These are phyloP conservation scores for Fusarium devonianum DNA, from an alignment of 2,329 filamentous ascomycete genomes.

Conservation along the genomic window DNA sequence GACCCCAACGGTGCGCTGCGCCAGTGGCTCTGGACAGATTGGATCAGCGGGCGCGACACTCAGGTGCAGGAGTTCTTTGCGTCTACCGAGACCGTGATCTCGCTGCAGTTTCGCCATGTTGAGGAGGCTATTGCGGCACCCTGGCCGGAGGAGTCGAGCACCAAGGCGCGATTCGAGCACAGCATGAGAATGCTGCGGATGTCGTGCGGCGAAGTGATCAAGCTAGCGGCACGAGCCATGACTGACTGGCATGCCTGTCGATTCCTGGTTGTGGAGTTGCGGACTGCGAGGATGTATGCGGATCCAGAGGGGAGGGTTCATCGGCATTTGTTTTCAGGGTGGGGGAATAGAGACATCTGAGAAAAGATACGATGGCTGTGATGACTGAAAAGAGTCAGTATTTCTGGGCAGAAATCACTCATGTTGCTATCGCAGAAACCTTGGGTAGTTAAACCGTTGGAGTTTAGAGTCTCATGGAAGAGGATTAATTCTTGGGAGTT, in stretches of 20 bases:
- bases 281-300: conserved; percentile 20
- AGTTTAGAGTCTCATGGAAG: neutral
- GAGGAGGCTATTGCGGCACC: conserved; percentile 11
- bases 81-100: conserved; percentile 19
- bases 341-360: conserved; percentile 6
- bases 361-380: too few species aligned
- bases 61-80: conserved; percentile 12
- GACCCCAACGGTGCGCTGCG: conserved; percentile 18
- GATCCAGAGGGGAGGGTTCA: conserved; percentile 22
- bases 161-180: conserved; percentile 14
- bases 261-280: conserved; percentile 25
- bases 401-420: too few species aligned
- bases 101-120: conserved; percentile 14
- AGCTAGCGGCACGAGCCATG: conserved; percentile 17
- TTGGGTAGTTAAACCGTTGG: too few species aligned
- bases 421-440: too few species aligned
- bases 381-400: too few species aligned
- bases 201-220: conserved; percentile 14
- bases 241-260: conserved; percentile 26
- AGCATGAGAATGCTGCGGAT: conserved; percentile 4
- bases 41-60: conserved; percentile 9
- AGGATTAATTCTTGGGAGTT: conserved; percentile 7
- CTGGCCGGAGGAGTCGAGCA: conserved; percentile 14
- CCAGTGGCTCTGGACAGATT: conserved; percentile 24
- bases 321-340: conserved; percentile 22